Conservation (phyloP, 352 stramenopile species). For the Phytopythium vexans region DNA sequence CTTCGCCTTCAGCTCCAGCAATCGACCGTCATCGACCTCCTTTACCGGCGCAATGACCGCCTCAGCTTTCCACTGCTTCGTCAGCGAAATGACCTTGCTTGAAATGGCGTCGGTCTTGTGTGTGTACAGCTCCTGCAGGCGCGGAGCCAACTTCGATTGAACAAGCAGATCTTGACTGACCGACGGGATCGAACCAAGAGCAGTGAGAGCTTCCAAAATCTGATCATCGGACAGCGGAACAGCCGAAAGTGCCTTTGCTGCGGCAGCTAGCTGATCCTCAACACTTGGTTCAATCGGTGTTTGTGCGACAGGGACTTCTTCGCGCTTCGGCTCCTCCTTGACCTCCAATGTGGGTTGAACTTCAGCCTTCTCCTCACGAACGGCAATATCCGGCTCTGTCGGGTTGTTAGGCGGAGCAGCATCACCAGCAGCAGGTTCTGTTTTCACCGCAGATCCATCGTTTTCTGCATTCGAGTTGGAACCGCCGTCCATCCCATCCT, state of each 20-base stretch:
- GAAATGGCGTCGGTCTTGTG: conserved; percentile 28
- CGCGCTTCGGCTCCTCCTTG: too few species aligned
- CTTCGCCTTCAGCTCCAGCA: conserved; percentile 57
- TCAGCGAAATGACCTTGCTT: conserved; percentile 29
- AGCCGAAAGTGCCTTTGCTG: conserved; percentile 32
- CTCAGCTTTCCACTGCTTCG: conserved; percentile 45
- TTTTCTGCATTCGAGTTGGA: conserved; percentile 11
- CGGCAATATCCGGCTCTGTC: too few species aligned
- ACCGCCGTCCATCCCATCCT: conserved; percentile 37
- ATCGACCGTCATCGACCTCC: conserved; percentile 48
- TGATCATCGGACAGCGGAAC: conserved; percentile 33
- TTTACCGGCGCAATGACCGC: conserved; percentile 45
- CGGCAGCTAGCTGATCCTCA: conserved; percentile 27
- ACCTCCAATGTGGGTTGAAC: too few species aligned
- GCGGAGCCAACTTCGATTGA: conserved; percentile 25
- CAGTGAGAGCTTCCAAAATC: conserved; percentile 27
- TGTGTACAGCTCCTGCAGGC: conserved; percentile 33
- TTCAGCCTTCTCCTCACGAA: too few species aligned
- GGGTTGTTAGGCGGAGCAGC: too few species aligned
- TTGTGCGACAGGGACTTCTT: too few species aligned
- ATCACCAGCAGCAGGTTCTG: too few species aligned
- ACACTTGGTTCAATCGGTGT: too few species aligned
- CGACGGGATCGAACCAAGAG: conserved; percentile 22
- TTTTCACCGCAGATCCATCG: too few species aligned
- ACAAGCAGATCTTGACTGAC: conserved; percentile 32